Conservation (phyloP, 2,329 filamentous ascomycete species). For the Paramyrothecium sp. region DNA sequence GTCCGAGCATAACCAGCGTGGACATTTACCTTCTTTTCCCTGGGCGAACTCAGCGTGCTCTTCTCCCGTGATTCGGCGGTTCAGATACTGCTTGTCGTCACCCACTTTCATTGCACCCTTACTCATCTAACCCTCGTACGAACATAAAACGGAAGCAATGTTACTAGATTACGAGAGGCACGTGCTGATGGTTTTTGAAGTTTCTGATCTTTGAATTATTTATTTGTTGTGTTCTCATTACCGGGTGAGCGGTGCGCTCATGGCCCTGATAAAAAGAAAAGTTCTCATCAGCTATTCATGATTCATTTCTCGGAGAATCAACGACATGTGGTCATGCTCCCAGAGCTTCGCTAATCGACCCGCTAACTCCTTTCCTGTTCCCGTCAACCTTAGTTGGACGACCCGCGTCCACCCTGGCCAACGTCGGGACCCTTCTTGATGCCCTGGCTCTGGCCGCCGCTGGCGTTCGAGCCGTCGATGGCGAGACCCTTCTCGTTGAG, state of each 20-base stretch:
- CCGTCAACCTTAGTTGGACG: slow-evolving; percentile 9
- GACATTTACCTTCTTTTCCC: too few species aligned
- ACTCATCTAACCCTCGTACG: too few species aligned
- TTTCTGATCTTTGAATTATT: background rate
- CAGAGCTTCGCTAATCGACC: background rate
- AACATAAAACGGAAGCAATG: too few species aligned
- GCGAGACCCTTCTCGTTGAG: slow-evolving; percentile 40
- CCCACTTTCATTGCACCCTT: too few species aligned
- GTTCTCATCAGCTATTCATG: background rate
- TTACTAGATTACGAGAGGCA: too few species aligned
- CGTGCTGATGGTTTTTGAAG: too few species aligned
- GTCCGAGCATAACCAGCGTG: too few species aligned
- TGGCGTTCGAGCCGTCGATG: slow-evolving; percentile 37
- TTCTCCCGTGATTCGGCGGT: too few species aligned
- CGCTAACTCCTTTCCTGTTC: background rate
- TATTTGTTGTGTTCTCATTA: background rate
- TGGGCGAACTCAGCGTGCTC: too few species aligned
- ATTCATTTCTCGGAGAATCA: background rate
- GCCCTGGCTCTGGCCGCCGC: slow-evolving; percentile 43
- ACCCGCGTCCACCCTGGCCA: slow-evolving; percentile 36
- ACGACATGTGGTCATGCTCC: background rate
- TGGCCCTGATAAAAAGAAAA: background rate
- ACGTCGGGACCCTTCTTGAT: slow-evolving; percentile 35
- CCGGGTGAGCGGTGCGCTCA: background rate
- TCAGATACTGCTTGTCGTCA: too few species aligned